phyloP scores from a whole-genome alignment of 495 filamentous ascomycete genomes.

The Neurospora sp. region DNA sequence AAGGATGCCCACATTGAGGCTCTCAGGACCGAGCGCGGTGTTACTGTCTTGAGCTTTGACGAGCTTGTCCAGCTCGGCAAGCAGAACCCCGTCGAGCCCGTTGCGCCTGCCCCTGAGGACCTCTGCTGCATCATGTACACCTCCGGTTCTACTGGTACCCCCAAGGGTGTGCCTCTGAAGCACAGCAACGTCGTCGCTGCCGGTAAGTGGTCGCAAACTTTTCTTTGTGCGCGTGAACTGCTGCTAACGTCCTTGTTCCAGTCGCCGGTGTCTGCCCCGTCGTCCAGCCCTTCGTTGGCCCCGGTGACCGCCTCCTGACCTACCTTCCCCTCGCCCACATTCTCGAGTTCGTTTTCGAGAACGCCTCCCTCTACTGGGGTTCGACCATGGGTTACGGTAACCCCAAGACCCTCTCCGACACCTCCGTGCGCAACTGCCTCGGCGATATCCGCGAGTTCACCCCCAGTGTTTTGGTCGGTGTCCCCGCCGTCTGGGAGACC shows the following conservation, averaged over 20 bases:
- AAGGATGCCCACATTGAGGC: slow-evolving; percentile 73
- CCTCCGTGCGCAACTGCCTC: slow-evolving; percentile 83
- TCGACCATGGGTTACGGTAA: slow-evolving; percentile 96
- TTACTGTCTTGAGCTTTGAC: slow-evolving; percentile 75
- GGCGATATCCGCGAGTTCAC: slow-evolving; percentile 93
- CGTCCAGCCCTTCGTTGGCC: slow-evolving; percentile 73
- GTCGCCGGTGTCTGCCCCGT: slow-evolving; percentile 83
- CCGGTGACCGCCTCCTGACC: slow-evolving; percentile 78
- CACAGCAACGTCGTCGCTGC: slow-evolving; percentile 85
- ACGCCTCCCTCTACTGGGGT: slow-evolving; percentile 85
- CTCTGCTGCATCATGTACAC: slow-evolving; percentile 99
- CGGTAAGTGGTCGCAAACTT: slow-evolving; percentile 41
- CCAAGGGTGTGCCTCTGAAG: slow-evolving; percentile 88
- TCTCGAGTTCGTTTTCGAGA: slow-evolving; percentile 96
- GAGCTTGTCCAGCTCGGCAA: slow-evolving; percentile 75
- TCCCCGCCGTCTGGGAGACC: slow-evolving; percentile 94
- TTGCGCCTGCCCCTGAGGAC: slow-evolving; percentile 73
- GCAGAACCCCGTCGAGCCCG: slow-evolving; percentile 70
- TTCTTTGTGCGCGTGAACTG: neutral
- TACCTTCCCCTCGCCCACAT: slow-evolving; percentile 95
- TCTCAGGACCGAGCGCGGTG: slow-evolving; percentile 59
- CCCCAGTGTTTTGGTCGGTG: slow-evolving; percentile 85
- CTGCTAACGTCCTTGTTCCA: slow-evolving; percentile 17
- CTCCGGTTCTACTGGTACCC: slow-evolving; percentile 91
- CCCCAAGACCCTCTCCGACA: slow-evolving; percentile 82